These are phyloP conservation scores for Dactylellina parvicollis DNA, from an alignment of 2,329 filamentous ascomycete species.

Conservation along the genomic window DNA sequence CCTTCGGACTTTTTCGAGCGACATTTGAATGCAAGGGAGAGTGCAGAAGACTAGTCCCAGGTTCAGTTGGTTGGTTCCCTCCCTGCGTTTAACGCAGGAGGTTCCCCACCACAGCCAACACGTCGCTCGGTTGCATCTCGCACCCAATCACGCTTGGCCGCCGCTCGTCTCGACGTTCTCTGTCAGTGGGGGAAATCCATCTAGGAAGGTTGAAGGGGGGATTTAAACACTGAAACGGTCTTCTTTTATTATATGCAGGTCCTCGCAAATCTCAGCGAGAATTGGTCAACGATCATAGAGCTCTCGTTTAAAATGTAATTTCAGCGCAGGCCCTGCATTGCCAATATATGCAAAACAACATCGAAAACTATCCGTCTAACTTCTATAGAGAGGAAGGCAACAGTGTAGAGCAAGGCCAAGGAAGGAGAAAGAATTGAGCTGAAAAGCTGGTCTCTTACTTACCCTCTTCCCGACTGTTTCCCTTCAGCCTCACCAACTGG, in stretches of 20 bases:
- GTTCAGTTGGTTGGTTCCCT: neutral
- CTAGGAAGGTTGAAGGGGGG: neutral
- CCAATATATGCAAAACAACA: constrained; percentile 13
- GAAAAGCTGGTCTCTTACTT: no score
- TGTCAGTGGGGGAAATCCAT: neutral
- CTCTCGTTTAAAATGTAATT: neutral
- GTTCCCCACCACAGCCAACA: constrained; percentile 10
- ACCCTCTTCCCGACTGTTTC: no score
- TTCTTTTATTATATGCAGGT: constrained; percentile 2
- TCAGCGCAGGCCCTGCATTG: neutral
- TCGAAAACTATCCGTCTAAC: no score
- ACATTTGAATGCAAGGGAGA: constrained; percentile 28
- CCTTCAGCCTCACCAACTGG: no score
- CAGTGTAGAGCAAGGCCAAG: neutral
- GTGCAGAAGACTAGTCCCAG: neutral
- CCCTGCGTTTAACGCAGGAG: constrained; percentile 36
- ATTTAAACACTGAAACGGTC: constrained; percentile 1
- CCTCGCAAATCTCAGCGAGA: neutral
- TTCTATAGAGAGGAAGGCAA: neutral
- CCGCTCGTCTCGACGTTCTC: neutral
- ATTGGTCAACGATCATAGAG: neutral
- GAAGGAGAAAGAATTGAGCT: neutral
- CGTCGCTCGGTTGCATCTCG: constrained; percentile 18
- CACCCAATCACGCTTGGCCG: neutral
- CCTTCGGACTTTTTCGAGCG: neutral